Evolutionary conservation across 2,329 filamentous ascomycete species (phyloP).

Genomic region (Hypoxylon sp.): DNA sequence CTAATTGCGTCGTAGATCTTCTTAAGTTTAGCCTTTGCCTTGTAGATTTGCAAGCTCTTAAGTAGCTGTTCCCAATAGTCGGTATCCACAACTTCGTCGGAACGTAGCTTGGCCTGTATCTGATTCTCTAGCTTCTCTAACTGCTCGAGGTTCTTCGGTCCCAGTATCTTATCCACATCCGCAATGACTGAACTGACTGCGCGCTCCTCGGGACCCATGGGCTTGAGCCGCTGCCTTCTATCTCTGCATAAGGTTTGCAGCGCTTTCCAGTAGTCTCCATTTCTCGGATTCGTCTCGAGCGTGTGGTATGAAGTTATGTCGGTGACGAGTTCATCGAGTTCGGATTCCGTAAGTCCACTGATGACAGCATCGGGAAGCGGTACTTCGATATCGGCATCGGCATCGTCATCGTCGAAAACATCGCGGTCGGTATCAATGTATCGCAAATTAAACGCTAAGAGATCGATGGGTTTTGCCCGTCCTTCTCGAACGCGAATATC

Average conservation of each 20-base stretch:
- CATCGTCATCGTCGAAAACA: conserved; percentile 84
- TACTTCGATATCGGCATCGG: conserved; percentile 76
- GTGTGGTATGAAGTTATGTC: conserved; percentile 83
- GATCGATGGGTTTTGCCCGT: conserved; percentile 91
- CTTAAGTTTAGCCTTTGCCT: conserved; percentile 85
- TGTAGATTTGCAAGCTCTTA: conserved; percentile 85
- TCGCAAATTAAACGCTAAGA: conserved; percentile 87
- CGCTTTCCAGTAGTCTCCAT: conserved; percentile 91
- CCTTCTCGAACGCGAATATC: conserved; percentile 92
- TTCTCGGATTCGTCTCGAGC: conserved; percentile 79
- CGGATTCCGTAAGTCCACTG: conserved; percentile 70
- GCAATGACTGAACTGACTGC: conserved; percentile 83
- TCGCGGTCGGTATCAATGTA: conserved; percentile 87
- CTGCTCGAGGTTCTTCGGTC: conserved; percentile 85
- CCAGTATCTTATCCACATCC: conserved; percentile 87
- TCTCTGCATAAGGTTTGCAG: conserved; percentile 86
- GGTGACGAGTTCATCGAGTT: conserved; percentile 79
- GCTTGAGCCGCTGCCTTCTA: conserved; percentile 70
- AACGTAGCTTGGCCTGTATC: conserved; percentile 84
- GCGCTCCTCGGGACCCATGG: conserved; percentile 70
- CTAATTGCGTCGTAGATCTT: conserved; percentile 80
- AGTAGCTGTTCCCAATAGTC: conserved; percentile 98
- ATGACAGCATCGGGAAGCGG: conserved; percentile 84
- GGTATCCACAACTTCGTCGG: conserved; percentile 90
- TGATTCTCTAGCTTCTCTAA: conserved; percentile 87